Evolutionary conservation across 441 rosid species (phyloP), one percentile per base, ranked within the genome.

Genomic region (Adansonia gregorii): DNA sequence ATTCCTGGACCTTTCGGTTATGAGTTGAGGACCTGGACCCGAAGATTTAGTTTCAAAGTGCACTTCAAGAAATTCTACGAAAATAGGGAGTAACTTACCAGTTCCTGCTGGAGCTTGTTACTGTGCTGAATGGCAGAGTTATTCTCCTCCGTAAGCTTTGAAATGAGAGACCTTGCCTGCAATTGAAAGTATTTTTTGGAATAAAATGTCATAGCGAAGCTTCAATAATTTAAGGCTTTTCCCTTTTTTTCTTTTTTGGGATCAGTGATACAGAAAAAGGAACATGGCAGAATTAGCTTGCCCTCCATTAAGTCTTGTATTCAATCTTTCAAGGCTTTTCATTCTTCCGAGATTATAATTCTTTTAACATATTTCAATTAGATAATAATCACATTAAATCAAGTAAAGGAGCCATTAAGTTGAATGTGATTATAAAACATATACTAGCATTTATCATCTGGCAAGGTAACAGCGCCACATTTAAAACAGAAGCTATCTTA

Each of bases 131-230:
- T 0, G 41, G 87, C 84, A 76, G 85, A 80, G 73, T 85, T 89
- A 82, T 86, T 94, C 82, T 94, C 98, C 76, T 88, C 87, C 0
- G 87, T 89, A 73, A 94, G 88, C 86, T 84, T 92, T 35, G 85
- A 76, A 82, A 93, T 78, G 55, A 89, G 84, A 76, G 82, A 80
- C 64, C 85, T 81, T 22, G 86, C 87, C 98, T 94, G 87, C 82
- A 80, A 56, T 9, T 17, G 19, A 73, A 73, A 56, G 27, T 39
- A 17, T n/a, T 19, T 35, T 15, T 31, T 51, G 56, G 49, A 83
- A 61, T 48, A 79, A 55, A 85, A 68, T 67, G 39, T 41, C 74
- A 51, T 43, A 15, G 24, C 2, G 1, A 20, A 11, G 11, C 54
- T 17, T 20, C 61, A 71, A 24, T 15, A 3, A 24, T 70, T 11